Conservation (phyloP, 176 grass and related monocot species). For the Metroxylon sagu region DNA sequence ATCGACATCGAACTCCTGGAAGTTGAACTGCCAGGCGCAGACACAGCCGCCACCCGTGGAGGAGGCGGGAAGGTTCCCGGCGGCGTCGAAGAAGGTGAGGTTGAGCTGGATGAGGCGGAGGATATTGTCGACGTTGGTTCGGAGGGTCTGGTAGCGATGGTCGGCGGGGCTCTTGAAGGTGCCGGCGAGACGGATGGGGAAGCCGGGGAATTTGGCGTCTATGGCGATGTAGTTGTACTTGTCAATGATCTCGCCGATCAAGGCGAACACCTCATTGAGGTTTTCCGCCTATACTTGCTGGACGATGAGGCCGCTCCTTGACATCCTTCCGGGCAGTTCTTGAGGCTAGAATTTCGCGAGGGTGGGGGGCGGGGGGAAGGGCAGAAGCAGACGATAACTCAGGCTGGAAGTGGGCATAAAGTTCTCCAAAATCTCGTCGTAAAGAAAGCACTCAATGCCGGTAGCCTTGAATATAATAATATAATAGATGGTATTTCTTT, state of each 20-base stretch:
- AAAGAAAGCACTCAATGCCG: no score
- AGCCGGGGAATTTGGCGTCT: constrained; percentile 3
- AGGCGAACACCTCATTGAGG: not conserved
- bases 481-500: no score
- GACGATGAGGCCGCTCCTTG: not conserved
- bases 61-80: not conserved
- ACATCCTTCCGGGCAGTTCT: no score
- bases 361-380: no score
- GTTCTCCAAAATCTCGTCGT: no score
- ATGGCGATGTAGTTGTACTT: not conserved
- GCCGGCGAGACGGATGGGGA: not conserved
- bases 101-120: not conserved
- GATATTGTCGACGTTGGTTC: not conserved
- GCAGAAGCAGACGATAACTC: no score
- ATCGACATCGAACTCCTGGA: constrained; percentile 5
- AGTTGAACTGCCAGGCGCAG: constrained; percentile 7
- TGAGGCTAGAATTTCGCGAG: no score
- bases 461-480: no score
- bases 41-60: not conserved
- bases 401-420: no score
- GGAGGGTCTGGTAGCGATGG: not conserved
- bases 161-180: constrained; percentile 5
- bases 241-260: constrained; percentile 13
- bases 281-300: not conserved
- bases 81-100: constrained; percentile 4